Evolutionary conservation across 2,329 filamentous ascomycete genomes (phyloP), one percentile per base, ranked within the genome.

Genomic region (Daldinia sp.): DNA sequence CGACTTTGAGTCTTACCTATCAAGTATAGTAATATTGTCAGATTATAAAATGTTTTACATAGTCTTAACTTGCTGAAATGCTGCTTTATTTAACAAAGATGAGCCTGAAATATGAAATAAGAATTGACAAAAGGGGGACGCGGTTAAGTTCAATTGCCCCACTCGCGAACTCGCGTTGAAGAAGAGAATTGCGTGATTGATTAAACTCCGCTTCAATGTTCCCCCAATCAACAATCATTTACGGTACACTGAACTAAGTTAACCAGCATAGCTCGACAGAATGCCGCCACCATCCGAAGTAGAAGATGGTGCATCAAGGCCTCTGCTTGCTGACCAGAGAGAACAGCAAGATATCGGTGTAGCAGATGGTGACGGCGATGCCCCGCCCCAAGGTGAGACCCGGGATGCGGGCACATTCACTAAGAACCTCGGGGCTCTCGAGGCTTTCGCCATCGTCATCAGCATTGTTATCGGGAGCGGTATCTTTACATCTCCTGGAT

Each of bases 401-500:
- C 64, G n/a, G 33, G 63, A 67, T 42, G 57, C 65, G n/a, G 74
- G 73, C 48, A 75, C 74, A 2, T 78, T 79, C 60, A 75, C 68
- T 9, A 75, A 70, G 23, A 79, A 74, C 35, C 75, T 79, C 15
- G 78, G 77, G 39, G 73, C 76, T 1, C 69, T 72, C 15, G 76
- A 78, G 41, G 77, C 77, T 0, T 90, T 89, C 69, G 86, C 86
- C 23, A 87, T 90, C 53, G 81, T 90, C 44, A 85, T 90, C 67
- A 87, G 86, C 72, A 87, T 90, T 67, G 88, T 90, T 60, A 89
- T 90, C 54, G 89, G 89, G 6, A 88, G 86, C 59, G 88, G 89
- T 37, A 86, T 91, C 18, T 91, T 91, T 72, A 89, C 89, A 0
- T 90, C 88, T 1, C 88, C 88, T 0, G 87, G 88, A 0, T 84